A percentile compares a stretch with the other conserved stretches of the same genome.
Conservation (phyloP, 2,329 filamentous ascomycete genomes). For the Fusarium paranaense region DNA sequence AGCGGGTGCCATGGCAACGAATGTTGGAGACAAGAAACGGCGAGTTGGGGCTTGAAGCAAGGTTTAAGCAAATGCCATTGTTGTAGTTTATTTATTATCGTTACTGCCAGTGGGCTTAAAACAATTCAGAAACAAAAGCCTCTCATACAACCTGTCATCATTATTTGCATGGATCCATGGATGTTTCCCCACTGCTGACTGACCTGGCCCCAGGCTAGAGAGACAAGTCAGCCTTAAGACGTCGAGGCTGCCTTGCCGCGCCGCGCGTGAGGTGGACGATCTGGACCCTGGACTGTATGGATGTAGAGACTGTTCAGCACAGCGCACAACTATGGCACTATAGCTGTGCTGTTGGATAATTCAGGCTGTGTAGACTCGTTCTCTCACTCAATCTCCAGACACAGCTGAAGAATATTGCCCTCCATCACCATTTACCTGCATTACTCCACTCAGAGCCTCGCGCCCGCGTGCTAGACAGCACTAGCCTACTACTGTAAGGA, state of each 20-base stretch:
- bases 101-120: too few relatives aligned
- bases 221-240: slow-evolving; percentile 30
- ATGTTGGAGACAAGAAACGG: background rate
- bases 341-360: background rate
- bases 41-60: background rate
- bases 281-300: slow-evolving; percentile 16
- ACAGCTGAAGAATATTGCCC: background rate
- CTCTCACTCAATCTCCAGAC: slow-evolving; percentile 11
- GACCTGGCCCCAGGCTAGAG: background rate
- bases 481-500: background rate
- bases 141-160: background rate
- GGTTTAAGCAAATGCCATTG: background rate
- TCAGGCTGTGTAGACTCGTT: background rate
- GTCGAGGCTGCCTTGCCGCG: slow-evolving; percentile 28
- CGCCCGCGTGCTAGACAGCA: slow-evolving; percentile 11
- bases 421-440: slow-evolving; percentile 29
- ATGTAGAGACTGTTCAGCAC: background rate
- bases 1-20: slow-evolving; percentile 31
- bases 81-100: background rate
- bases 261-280: slow-evolving; percentile 21
- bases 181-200: background rate
- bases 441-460: slow-evolving; percentile 32
- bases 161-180: background rate
- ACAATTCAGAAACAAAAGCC: background rate
- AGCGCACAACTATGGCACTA: background rate